These are phyloP conservation scores for Verticillium nubilum DNA, from an alignment of 2,329 filamentous ascomycete species.

Conservation along the genomic window DNA sequence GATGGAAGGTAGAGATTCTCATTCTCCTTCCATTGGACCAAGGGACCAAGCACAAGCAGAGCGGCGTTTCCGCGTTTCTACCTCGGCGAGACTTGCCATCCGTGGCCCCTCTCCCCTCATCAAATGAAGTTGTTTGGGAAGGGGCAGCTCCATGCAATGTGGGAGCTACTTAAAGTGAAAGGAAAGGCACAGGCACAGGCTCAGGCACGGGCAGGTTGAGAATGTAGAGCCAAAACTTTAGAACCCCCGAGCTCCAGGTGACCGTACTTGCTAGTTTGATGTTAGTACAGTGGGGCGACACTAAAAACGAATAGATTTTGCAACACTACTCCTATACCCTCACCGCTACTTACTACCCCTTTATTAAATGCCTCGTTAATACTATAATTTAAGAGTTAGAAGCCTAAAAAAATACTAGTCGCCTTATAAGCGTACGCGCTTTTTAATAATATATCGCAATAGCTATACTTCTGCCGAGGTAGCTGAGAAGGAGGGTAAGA, in stretches of 20 bases:
- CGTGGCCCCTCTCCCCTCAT: background rate
- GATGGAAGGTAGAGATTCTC: background rate
- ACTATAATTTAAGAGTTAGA: too few species aligned
- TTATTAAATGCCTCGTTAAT: too few species aligned
- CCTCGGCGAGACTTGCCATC: background rate
- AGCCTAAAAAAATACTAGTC: too few species aligned
- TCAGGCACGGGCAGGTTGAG: background rate
- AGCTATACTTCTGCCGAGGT: too few species aligned
- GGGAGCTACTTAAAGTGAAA: background rate
- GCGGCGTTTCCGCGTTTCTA: background rate
- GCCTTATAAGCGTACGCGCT: too few species aligned
- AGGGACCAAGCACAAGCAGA: background rate
- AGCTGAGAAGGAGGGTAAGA: too few species aligned
- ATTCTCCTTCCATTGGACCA: background rate
- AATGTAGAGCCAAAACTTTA: background rate
- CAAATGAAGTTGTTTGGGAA: background rate
- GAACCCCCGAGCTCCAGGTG: background rate
- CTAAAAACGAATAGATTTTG: background rate
- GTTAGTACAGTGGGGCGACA: too few species aligned
- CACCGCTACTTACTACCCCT: too few species aligned
- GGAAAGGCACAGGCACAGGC: background rate
- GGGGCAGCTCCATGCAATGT: too few species aligned
- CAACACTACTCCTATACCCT: too few species aligned
- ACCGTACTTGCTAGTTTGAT: too few species aligned
- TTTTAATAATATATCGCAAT: too few species aligned